phyloP scores from a whole-genome alignment of 495 filamentous ascomycete genomes.

The Neurospora sp. region DNA sequence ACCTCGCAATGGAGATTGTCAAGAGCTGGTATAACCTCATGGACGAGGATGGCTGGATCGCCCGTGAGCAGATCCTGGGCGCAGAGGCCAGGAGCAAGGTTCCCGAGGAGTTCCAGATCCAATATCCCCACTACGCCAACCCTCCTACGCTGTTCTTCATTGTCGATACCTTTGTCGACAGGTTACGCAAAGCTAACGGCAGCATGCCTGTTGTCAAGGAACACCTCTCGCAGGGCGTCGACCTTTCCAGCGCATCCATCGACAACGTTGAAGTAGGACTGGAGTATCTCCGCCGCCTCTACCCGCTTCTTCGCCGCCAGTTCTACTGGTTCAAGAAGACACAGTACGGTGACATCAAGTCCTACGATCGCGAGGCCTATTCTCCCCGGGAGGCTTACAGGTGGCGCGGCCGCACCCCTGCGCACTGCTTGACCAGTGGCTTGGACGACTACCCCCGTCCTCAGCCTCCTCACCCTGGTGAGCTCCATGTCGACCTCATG shows the following conservation, averaged over 20 bases:
- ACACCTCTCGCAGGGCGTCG: constrained; percentile 21
- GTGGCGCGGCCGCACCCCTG: constrained; percentile 83
- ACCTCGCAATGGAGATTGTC: constrained; percentile 83
- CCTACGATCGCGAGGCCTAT: constrained; percentile 80
- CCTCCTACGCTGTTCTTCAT: constrained; percentile 94
- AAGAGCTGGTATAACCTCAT: constrained; percentile 93
- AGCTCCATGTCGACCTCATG: constrained; percentile 90
- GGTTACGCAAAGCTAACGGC: constrained; percentile 41
- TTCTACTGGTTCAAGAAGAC: constrained; percentile 93
- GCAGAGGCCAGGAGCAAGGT: constrained; percentile 94
- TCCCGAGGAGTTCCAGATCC: constrained; percentile 85
- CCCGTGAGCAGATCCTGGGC: constrained; percentile 90
- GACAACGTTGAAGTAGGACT: constrained; percentile 57
- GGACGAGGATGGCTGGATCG: constrained; percentile 98
- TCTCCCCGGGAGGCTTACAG: constrained; percentile 85
- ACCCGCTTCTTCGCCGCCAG: constrained; percentile 85
- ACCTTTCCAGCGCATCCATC: constrained; percentile 48
- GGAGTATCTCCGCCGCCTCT: constrained; percentile 68
- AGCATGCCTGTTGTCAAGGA: constrained; percentile 21
- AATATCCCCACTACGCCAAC: constrained; percentile 97
- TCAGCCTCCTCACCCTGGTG: constrained; percentile 94
- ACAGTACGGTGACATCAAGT: constrained; percentile 80
- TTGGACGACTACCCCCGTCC: constrained; percentile 93
- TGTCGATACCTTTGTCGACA: constrained; percentile 71
- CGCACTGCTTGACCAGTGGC: constrained; percentile 84